Base-by-base conservation (phyloP, 768 basidiomycete genomes). In the Fomitopsis pulvina region DNA sequence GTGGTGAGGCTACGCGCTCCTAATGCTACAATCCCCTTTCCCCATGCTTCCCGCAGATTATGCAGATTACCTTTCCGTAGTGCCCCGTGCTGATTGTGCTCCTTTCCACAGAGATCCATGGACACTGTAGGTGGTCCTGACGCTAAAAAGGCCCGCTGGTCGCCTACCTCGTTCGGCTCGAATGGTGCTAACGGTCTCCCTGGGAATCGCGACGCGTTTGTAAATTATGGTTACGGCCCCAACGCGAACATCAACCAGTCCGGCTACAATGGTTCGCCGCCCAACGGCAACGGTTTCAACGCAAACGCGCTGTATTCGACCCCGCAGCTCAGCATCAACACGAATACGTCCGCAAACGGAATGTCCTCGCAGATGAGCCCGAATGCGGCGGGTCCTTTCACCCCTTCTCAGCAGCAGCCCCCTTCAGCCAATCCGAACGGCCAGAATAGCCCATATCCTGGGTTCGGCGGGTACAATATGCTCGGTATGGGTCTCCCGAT, bases 61-160 rank as follows among this genome's bases (percentile, higher is more conserved):
- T n/a, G n/a, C n/a, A n/a, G 9, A 41, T 21, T 12, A 18, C 25
- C 28, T 18, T 16, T 5, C 48, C 8, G 8, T 7, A 9, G 32
- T 21, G 7, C 22, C 43, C 5, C 21, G 47, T 16, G 21, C 27
- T 41, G 9, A 26, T 10, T 37, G 4, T 12, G 5, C 14, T 28
- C 21, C 43, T 27, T 25, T 4, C 18, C 34, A 10, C 68, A 92
- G 90, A 83, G 90, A 69, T 83, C 90, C 47, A 90, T 92, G 80
- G 91, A 92, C 68, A 65, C 84, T 65, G 76, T 81, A 57, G 83
- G 81, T 60, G 87, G 85, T 60, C 87, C 86, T 57, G 87, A 89
- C 68, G 76, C 84, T 48, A 92, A 92, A 79, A 92, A 92, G 70
- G 83, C 90, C 51, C 86, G 90, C 58, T 91, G 89, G 89, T 89